These are phyloP conservation scores for Globisporangium parvum DNA, from an alignment of 352 stramenopile genomes.

Conservation along the genomic window DNA sequence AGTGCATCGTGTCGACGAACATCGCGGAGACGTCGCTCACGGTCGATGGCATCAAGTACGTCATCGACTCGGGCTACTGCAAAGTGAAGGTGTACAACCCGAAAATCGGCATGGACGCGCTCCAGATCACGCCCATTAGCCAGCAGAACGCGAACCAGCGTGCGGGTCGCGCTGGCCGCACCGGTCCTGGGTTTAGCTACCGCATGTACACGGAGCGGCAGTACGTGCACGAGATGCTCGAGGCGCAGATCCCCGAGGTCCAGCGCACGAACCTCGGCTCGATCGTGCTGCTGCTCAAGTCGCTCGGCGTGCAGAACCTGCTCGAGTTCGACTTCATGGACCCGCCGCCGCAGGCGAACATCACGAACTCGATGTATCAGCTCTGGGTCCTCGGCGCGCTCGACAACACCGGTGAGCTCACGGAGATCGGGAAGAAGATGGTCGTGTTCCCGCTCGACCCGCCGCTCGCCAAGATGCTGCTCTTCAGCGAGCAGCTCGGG, in stretches of 20 bases:
- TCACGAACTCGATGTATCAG: conserved; percentile 98
- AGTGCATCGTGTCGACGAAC: conserved; percentile 98
- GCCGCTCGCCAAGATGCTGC: conserved; percentile 92
- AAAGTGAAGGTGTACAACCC: conserved; percentile 99
- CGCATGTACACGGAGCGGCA: conserved; percentile 97
- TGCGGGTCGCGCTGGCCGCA: conserved; percentile 91
- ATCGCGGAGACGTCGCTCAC: conserved; percentile 96
- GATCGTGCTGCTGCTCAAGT: conserved; percentile 98
- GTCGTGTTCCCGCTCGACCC: conserved; percentile 98
- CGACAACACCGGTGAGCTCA: conserved; percentile 96
- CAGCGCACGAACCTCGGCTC: conserved; percentile 97
- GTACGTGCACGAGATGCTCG: conserved; percentile 96
- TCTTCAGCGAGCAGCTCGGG: conserved; percentile 92
- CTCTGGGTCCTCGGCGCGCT: conserved; percentile 97
- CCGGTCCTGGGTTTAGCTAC: conserved; percentile 89
- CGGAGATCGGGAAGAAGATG: conserved; percentile 95
- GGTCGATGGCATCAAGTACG: conserved; percentile 97
- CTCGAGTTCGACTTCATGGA: conserved; percentile 99
- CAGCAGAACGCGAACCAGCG: conserved; percentile 98
- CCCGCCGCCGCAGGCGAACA: conserved; percentile 94
- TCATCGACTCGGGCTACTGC: conserved; percentile 97
- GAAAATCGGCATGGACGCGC: conserved; percentile 98
- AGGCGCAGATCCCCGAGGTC: conserved; percentile 97
- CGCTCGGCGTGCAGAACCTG: conserved; percentile 93
- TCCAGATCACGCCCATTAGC: conserved; percentile 94